These are phyloP conservation scores for Wickerhamomyces silvicola DNA, from an alignment of 805 yeast genomes.

Conservation along the genomic window DNA sequence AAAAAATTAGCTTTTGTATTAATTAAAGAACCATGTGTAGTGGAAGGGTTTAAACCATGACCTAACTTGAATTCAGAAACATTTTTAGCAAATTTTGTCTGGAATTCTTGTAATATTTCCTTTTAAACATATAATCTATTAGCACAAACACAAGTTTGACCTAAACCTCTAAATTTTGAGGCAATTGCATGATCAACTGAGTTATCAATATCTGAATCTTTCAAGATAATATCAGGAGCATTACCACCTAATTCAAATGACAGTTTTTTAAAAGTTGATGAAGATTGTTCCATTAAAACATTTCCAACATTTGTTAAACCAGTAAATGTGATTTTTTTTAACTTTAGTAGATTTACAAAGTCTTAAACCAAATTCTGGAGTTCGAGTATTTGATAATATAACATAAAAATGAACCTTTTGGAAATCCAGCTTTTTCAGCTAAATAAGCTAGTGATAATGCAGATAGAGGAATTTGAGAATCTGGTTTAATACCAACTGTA, in stretches of 20 bases:
- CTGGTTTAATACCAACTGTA: conserved; percentile 55
- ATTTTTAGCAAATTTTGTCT: conserved; percentile 34
- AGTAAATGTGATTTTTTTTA: conserved; percentile 54
- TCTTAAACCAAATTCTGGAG: conserved; percentile 47
- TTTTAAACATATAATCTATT: conserved; percentile 53
- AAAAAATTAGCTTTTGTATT: conserved; percentile 47
- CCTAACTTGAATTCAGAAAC: conserved; percentile 47
- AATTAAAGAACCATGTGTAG: conserved; percentile 54
- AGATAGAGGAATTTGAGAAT: conserved; percentile 54
- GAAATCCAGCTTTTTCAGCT: conserved; percentile 55
- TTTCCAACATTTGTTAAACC: conserved; percentile 62
- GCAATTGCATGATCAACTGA: conserved; percentile 49
- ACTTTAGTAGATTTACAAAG: conserved; percentile 42
- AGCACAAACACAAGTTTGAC: conserved; percentile 64
- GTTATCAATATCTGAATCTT: conserved; percentile 50
- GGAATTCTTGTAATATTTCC: conserved; percentile 42
- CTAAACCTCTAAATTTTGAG: conserved; percentile 54
- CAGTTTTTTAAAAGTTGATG: conserved; percentile 52
- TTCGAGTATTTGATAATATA: conserved; percentile 40
- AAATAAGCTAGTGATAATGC: conserved; percentile 51
- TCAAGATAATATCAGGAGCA: conserved; percentile 57
- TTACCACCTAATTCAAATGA: conserved; percentile 65
- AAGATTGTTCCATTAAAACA: conserved; percentile 48
- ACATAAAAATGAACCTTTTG: conserved; percentile 51
- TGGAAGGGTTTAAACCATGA: conserved; percentile 44